Conservation (phyloP, 257 asterid species). For the Penstemon barbatus region DNA sequence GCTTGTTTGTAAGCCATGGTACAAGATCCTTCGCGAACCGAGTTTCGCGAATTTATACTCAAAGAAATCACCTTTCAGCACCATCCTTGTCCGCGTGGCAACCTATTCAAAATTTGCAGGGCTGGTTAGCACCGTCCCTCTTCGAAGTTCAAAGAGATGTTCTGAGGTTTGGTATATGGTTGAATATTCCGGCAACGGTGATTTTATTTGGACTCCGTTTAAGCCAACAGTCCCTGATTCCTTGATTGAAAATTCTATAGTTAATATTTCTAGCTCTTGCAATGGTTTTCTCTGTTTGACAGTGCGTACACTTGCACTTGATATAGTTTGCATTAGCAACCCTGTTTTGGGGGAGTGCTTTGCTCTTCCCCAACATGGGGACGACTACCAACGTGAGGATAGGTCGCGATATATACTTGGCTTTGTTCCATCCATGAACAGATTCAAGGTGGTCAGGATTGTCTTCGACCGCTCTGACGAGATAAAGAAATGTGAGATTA, state of each 20-base stretch:
- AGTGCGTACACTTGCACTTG: background rate
- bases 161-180: background rate
- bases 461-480: background rate
- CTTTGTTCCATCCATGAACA: background rate
- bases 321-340: background rate
- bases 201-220: background rate
- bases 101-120: no score
- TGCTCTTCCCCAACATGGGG: background rate
- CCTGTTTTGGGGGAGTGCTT: background rate
- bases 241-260: no score
- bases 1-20: constrained; percentile 5
- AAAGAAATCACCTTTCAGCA: background rate
- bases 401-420: background rate
- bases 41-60: background rate
- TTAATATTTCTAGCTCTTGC: background rate
- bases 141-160: no score
- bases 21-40: background rate
- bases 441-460: background rate
- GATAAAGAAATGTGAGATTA: background rate
- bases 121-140: no score
- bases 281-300: constrained; percentile 4
- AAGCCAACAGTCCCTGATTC: background rate
- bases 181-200: background rate
- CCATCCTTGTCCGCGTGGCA: background rate
- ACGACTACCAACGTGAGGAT: background rate